Base-by-base conservation (phyloP, 169 alveolate species). In the Plasmodium sp. region DNA sequence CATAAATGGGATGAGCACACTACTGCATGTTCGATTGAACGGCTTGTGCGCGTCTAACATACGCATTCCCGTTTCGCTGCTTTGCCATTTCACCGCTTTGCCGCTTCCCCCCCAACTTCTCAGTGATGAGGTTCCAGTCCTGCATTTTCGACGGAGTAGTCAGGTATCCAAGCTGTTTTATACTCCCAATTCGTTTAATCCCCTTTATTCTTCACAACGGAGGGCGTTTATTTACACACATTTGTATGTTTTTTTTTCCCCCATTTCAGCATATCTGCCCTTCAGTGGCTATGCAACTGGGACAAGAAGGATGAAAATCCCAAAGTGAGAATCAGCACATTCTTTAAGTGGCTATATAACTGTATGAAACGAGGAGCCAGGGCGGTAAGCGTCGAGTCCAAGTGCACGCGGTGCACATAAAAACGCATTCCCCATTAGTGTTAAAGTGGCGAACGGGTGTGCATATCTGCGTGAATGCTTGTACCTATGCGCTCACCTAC, bases 211-310 rank as follows among this genome's bases (percentile, higher is more conserved):
- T 81, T 45, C 14, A 22, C 16, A 18, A 2, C 62, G 74, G 14
- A 62, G 71, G 27, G n/a, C 39, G 5, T 67, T 67, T 67, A 27
- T 27, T 6, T 31, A 67, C 1, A 67, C 39, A 67, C 0, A 2
- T 7, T 67, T 18, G 10, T 56, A 9, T 56, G 41, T n/a, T 56
- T 27, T 41, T 56, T 34, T 51, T n/a, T 27, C 22, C 7, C 45
- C 14, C 36, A 75, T 27, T 85, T 7, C 51, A 97, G 99, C 83
- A 98, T 99, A 36, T 98, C 99, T 45, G 99, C 99, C 9, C 88
- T 99, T 6, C 99, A 99, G 96, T 99, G 99, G 99, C 93, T 99
- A 18, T 99, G 99, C 72, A 98, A 98, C 45, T 99, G 99, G 75
- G 99, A 98, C 92, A 97, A 97, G 86, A 97, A 97, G 58, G 93